phyloP scores from a whole-genome alignment of 1,284 basidiomycete genomes.

The Cryptococcus sp. region DNA sequence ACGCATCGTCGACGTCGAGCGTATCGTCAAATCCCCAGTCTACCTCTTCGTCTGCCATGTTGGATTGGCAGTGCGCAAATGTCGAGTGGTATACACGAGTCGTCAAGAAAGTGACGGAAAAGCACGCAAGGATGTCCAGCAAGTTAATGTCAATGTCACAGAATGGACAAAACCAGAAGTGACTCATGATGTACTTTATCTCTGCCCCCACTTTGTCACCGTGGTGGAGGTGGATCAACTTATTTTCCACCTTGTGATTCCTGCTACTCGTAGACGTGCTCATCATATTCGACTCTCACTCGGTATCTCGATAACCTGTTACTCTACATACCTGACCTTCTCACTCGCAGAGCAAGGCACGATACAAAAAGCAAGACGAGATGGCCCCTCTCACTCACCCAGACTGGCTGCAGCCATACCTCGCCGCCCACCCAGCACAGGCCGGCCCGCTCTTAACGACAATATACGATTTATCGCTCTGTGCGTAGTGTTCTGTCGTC shows the following conservation, averaged over 20 bases:
- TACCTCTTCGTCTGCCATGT: conserved; percentile 22
- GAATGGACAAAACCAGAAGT: neutral
- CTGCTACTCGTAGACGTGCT: too few relatives aligned
- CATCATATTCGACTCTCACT: too few relatives aligned
- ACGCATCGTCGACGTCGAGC: conserved; percentile 1
- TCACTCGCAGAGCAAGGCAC: too few relatives aligned
- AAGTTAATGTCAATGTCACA: neutral
- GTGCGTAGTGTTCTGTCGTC: conserved; percentile 26
- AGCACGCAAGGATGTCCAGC: neutral
- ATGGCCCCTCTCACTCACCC: conserved; percentile 6
- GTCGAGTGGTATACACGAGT: too few relatives aligned
- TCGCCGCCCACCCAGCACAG: conserved; percentile 34
- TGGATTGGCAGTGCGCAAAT: neutral
- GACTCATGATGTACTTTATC: too few relatives aligned
- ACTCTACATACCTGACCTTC: too few relatives aligned
- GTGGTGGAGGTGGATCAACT: too few relatives aligned
- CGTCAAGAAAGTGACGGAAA: too few relatives aligned
- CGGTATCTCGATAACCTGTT: too few relatives aligned
- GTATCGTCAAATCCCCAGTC: conserved; percentile 22
- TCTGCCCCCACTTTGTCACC: too few relatives aligned
- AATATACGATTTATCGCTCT: conserved; percentile 50
- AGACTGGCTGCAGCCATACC: conserved; percentile 17
- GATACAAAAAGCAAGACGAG: neutral
- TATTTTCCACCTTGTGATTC: too few relatives aligned
- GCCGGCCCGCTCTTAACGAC: conserved; percentile 47